Conservation (phyloP, 2,329 filamentous ascomycete species). For the Paradendryphiella salina region DNA sequence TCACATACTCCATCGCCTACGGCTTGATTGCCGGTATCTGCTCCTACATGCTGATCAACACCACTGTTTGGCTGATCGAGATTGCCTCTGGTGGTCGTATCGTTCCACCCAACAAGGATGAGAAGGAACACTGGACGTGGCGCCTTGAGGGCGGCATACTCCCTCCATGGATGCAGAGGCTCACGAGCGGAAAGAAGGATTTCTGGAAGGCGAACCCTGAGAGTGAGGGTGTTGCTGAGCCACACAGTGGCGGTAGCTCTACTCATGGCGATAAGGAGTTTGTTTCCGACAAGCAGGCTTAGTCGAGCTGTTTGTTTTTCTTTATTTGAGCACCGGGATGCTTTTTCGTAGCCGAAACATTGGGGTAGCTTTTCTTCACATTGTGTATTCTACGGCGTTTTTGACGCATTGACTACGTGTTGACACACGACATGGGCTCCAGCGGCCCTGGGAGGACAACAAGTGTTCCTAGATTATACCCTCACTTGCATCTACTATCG, state of each 20-base stretch:
- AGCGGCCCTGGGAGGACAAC: neutral
- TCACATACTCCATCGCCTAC: conserved; percentile 86
- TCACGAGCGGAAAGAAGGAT: conserved; percentile 67
- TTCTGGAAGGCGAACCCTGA: conserved; percentile 62
- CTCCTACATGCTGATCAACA: conserved; percentile 77
- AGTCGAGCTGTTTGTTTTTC: conserved; percentile 19
- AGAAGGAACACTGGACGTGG: conserved; percentile 81
- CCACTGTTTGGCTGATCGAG: conserved; percentile 68
- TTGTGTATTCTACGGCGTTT: conserved; percentile 2
- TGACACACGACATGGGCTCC: neutral
- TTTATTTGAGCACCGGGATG: neutral
- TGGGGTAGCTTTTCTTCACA: conserved; percentile 2
- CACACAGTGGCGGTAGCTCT: conserved; percentile 34
- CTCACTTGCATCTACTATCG: conserved; percentile 9
- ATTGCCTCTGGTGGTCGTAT: conserved; percentile 68
- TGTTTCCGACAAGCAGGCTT: conserved; percentile 27
- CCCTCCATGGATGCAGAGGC: conserved; percentile 71
- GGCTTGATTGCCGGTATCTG: conserved; percentile 80
- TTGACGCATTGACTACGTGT: neutral
- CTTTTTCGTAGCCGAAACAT: conserved; percentile 10
- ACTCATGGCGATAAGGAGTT: conserved; percentile 32
- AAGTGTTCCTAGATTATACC: conserved; percentile 14
- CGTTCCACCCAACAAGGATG: conserved; percentile 71
- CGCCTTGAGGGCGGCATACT: conserved; percentile 73
- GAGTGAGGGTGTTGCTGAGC: conserved; percentile 31